Percentiles rank a stretch among this genome's conserved stretches.
These are phyloP conservation scores for Pogostemon cablin DNA, from an alignment of 257 asterid species.

Conservation along the genomic window DNA sequence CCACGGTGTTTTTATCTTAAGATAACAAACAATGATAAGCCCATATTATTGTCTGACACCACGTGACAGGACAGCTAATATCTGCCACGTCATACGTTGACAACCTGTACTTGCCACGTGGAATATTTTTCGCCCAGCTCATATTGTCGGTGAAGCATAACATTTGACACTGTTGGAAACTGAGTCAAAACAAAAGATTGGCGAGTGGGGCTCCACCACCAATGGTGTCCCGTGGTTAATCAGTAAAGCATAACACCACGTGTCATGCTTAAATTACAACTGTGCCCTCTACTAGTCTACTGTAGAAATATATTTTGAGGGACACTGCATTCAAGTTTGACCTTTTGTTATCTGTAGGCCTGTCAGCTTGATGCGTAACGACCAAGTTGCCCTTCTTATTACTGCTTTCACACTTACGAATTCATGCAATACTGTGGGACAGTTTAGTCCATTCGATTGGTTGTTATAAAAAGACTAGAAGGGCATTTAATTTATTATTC, in stretches of 20 bases:
- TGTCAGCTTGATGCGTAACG: constrained; percentile 30
- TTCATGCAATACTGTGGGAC: constrained; percentile 28
- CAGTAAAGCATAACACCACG: constrained; percentile 49
- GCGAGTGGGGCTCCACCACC: constrained; percentile 38
- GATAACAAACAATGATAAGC: background rate
- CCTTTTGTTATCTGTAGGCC: constrained; percentile 13
- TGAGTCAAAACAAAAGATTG: constrained; percentile 15
- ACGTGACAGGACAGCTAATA: constrained; percentile 42
- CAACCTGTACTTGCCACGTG: constrained; percentile 27
- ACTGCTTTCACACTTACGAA: background rate
- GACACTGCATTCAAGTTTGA: constrained; percentile 15
- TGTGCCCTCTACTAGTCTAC: constrained; percentile 24
- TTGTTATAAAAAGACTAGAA: background rate
- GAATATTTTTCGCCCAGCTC: background rate
- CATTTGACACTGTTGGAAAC: constrained; percentile 6
- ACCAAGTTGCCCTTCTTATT: constrained; percentile 43
- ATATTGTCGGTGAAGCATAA: constrained; percentile 52
- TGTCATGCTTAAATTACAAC: constrained; percentile 34
- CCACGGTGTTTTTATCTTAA: background rate
- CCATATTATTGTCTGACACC: constrained; percentile 47
- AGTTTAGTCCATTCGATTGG: constrained; percentile 35
- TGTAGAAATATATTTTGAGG: constrained; percentile 18
- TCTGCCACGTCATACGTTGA: constrained; percentile 38
- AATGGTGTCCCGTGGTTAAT: constrained; percentile 28
- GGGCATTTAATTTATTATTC: too few species aligned